These are phyloP conservation scores for Populus trichocarpa DNA, from an alignment of 441 rosid species.

Conservation along the genomic window DNA sequence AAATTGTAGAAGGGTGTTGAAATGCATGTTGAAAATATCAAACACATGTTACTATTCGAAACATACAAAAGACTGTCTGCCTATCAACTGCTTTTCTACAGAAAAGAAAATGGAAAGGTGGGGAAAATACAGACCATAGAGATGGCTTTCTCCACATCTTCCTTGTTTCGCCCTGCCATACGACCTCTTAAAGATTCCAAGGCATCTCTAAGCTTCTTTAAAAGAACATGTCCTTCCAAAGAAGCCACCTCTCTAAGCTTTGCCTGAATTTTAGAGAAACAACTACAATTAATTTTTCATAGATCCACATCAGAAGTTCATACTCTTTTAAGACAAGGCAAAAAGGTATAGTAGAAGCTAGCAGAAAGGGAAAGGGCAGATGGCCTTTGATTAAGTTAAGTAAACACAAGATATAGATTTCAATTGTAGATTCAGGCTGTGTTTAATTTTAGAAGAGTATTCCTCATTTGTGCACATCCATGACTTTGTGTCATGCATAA, in stretches of 20 bases:
- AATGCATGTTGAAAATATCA: neutral
- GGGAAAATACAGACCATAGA: slow-evolving; percentile 62
- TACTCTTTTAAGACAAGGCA: neutral
- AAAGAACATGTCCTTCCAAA: slow-evolving; percentile 93
- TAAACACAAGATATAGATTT: neutral
- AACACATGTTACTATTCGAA: neutral
- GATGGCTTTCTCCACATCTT: slow-evolving; percentile 92
- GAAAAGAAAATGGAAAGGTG: neutral
- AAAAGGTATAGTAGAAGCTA: too few relatives aligned
- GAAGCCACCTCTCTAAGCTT: slow-evolving; percentile 50
- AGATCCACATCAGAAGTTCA: neutral
- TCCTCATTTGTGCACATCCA: neutral
- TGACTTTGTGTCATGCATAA: neutral
- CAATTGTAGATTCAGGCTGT: neutral
- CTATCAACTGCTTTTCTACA: neutral
- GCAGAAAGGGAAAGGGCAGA: neutral
- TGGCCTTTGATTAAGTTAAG: neutral
- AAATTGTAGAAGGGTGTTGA: neutral
- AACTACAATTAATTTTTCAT: neutral
- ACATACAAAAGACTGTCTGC: neutral
- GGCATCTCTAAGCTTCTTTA: slow-evolving; percentile 98
- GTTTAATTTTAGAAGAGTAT: neutral
- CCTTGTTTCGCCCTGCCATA: slow-evolving; percentile 76
- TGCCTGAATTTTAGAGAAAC: neutral
- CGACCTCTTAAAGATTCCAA: slow-evolving; percentile 92